phyloP scores from a whole-genome alignment of 768 basidiomycete species.

The Termitomyces sp. region DNA sequence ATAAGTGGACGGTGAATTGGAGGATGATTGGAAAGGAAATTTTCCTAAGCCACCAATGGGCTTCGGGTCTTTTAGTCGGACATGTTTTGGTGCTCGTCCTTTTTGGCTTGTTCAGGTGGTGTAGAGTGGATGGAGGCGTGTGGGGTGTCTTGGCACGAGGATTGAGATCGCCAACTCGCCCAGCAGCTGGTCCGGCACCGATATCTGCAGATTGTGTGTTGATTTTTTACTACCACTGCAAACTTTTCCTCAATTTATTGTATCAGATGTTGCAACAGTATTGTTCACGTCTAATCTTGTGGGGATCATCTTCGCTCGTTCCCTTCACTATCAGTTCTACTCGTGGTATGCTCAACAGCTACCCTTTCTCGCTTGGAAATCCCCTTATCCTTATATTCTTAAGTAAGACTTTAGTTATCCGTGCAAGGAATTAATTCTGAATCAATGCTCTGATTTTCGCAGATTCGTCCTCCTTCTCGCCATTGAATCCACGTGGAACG shows the following conservation, averaged over 20 bases:
- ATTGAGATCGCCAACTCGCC: slow-evolving; percentile 43
- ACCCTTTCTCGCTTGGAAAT: slow-evolving; percentile 79
- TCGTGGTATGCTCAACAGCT: slow-evolving; percentile 94
- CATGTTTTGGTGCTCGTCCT: slow-evolving; percentile 57
- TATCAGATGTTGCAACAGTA: slow-evolving; percentile 69
- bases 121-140: slow-evolving; percentile 66
- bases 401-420: slow-evolving; percentile 45
- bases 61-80: slow-evolving; percentile 57
- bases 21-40: slow-evolving; percentile 74
- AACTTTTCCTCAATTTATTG: slow-evolving; percentile 10
- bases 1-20: slow-evolving; percentile 99
- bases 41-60: slow-evolving; percentile 67
- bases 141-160: slow-evolving; percentile 51
- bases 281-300: slow-evolving; percentile 91
- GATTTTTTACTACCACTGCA: not conserved
- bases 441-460: slow-evolving; percentile 5
- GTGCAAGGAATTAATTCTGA: slow-evolving; percentile 7
- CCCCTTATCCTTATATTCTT: slow-evolving; percentile 54
- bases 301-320: slow-evolving; percentile 89
- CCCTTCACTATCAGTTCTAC: slow-evolving; percentile 97
- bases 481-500: slow-evolving; percentile 88
- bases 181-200: slow-evolving; percentile 44
- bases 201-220: slow-evolving; percentile 65
- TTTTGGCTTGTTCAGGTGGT: slow-evolving; percentile 80
- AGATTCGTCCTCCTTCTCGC: slow-evolving; percentile 58